Conservation (phyloP, 495 filamentous ascomycete genomes). For the Penicillium steckii region DNA sequence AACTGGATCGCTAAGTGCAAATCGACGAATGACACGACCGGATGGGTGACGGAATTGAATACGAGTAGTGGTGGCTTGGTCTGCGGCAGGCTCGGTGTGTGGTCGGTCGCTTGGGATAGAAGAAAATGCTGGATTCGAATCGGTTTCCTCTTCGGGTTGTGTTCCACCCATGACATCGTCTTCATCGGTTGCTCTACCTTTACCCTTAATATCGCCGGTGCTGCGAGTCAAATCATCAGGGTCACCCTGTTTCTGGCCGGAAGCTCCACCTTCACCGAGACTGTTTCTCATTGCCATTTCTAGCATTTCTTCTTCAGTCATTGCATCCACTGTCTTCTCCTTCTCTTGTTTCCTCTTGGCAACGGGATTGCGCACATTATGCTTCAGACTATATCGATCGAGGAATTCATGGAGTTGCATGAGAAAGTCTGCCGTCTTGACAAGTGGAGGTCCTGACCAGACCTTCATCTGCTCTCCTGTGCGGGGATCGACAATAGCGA, state of each 20-base stretch:
- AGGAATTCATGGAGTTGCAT: constrained; percentile 93
- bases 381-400: constrained; percentile 86
- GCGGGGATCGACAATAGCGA: constrained; percentile 91
- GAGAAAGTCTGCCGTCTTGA: constrained; percentile 76
- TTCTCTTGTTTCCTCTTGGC: constrained; percentile 73
- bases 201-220: constrained; percentile 58
- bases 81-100: constrained; percentile 72
- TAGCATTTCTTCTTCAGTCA: constrained; percentile 97
- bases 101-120: constrained; percentile 68
- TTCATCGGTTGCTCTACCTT: constrained; percentile 54
- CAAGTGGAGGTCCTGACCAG: constrained; percentile 82
- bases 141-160: constrained; percentile 17
- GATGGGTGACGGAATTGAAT: constrained; percentile 86
- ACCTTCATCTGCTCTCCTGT: constrained; percentile 97
- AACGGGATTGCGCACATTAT: constrained; percentile 88
- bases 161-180: constrained; percentile 37
- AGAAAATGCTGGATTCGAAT: constrained; percentile 51
- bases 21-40: constrained; percentile 79
- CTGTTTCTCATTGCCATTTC: constrained; percentile 90
- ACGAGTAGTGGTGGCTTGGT: constrained; percentile 71
- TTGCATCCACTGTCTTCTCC: constrained; percentile 71
- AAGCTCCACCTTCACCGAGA: constrained; percentile 45
- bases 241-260: constrained; percentile 54
- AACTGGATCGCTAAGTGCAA: constrained; percentile 76
- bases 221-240: constrained; percentile 82